Base-by-base conservation (phyloP, 2,329 filamentous ascomycete species). In the Aureobasidium zeae region DNA sequence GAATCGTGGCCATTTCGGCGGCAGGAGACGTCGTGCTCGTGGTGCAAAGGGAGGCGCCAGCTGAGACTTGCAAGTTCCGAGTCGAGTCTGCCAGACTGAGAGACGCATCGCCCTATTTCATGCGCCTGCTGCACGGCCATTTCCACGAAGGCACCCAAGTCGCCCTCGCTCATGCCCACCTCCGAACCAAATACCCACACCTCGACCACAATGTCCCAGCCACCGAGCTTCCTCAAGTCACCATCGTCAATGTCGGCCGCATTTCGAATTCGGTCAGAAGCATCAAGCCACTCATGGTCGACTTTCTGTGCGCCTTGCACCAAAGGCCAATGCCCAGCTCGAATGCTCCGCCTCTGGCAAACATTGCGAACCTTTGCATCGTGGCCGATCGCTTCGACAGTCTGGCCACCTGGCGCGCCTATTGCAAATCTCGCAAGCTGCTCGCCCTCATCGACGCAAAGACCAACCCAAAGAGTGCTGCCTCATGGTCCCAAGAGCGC, bases 361-460 rank as follows among this genome's bases (percentile, higher is more conserved):
- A 81, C 51, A 67, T 83, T 9, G 74, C 78, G 11, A 81, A 80
- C 2, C 64, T 87, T 29, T 77, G 80, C 29, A 72, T 86, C 39
- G 72, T 85, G 45, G 81, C 82, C 8, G 83, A 87, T 59, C 75
- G 81, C 32, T 87, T 86, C 60, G 79, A 82, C 62, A 81, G 79
- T 48, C 62, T 77, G 2, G 58, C 67, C 2, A 58, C 67, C 9
- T 69, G 86, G 2, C 67, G 73, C 7, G 66, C 65, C 34, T 75
- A 76, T 49, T 59, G 81, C 13, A 68, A 67, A 35, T 58, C 58
- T 39, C 67, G 62, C 53, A 68, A 65, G 51, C 59, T 63, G 20
- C 48, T 69, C 15, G 56, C 62, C 25, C 47, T 59, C 13, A 55
- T 70, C 5, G 69, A 71, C 46, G 59, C 59, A 11, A 70, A 65